These are phyloP conservation scores for Quercus suber DNA, from an alignment of 306 rosid species.

Conservation along the genomic window DNA sequence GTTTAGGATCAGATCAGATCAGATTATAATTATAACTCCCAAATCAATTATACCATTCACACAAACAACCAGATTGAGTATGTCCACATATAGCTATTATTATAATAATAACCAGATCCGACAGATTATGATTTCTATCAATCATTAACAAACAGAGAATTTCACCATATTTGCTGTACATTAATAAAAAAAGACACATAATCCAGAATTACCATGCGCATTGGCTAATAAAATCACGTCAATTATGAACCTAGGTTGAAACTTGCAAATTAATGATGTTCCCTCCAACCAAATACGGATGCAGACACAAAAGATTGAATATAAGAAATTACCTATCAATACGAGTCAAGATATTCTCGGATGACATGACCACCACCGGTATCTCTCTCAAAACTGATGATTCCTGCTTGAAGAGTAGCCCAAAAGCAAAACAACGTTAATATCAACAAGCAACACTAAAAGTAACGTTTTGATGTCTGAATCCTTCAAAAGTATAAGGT, in stretches of 20 bases:
- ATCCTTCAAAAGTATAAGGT: neutral
- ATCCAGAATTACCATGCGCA: neutral
- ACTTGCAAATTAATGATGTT: neutral
- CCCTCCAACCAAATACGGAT: conserved; percentile 3
- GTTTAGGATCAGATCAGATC: neutral
- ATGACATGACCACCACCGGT: conserved; percentile 95
- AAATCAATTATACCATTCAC: neutral
- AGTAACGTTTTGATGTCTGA: neutral
- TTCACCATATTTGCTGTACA: neutral
- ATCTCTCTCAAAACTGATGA: conserved; percentile 81
- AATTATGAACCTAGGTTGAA: neutral
- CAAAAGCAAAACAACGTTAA: neutral
- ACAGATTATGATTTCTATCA: neutral
- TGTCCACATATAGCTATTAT: neutral
- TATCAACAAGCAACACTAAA: neutral
- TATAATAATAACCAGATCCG: neutral
- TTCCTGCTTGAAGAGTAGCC: conserved; percentile 46
- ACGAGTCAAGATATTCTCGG: conserved; percentile 83
- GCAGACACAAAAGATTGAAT: neutral
- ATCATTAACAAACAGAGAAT: neutral
- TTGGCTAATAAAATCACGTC: neutral
- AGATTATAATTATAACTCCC: neutral
- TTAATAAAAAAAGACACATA: neutral
- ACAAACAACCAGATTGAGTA: too few species aligned
- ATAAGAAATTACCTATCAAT: conserved; percentile 69